These are phyloP conservation scores for Darksidea phi DNA, from an alignment of 495 filamentous ascomycete species.

Conservation along the genomic window DNA sequence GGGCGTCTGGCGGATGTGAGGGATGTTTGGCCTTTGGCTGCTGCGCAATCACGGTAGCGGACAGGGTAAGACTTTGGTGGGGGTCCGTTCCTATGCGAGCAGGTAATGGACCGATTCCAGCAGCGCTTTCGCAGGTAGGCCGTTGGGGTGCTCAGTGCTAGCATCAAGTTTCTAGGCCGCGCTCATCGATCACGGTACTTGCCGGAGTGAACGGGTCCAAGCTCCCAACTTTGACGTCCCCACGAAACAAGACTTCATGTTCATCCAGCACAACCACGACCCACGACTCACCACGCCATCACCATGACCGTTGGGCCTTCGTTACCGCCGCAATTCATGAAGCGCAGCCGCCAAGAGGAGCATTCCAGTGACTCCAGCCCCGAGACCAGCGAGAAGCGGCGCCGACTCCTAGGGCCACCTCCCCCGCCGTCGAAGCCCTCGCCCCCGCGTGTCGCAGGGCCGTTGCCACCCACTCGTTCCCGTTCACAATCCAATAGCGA, in stretches of 20 bases:
- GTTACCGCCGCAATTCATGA: slow-evolving; percentile 46
- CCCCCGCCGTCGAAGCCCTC: background rate
- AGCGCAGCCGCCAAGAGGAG: slow-evolving; percentile 43
- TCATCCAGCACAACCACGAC: background rate
- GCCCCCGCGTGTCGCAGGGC: slow-evolving; percentile 17
- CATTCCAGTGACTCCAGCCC: slow-evolving; percentile 36
- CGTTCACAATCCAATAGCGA: slow-evolving; percentile 11
- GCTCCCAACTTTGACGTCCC: slow-evolving; percentile 3
- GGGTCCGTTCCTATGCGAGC: too few relatives aligned
- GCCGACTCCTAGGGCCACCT: slow-evolving; percentile 45
- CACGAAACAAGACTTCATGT: background rate
- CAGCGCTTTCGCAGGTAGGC: background rate
- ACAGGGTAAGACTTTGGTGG: too few relatives aligned
- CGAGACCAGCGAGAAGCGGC: slow-evolving; percentile 46
- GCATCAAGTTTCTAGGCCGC: slow-evolving; percentile 22
- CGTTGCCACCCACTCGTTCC: slow-evolving; percentile 4
- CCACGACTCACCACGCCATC: slow-evolving; percentile 6
- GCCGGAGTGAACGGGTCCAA: background rate
- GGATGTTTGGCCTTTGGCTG: too few relatives aligned
- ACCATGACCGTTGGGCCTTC: slow-evolving; percentile 45
- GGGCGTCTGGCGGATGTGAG: too few relatives aligned
- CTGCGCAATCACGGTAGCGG: too few relatives aligned
- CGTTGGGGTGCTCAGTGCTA: slow-evolving; percentile 6
- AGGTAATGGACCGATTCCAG: too few relatives aligned
- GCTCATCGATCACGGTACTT: slow-evolving; percentile 16